Evolutionary conservation across 768 basidiomycete genomes (phyloP).

Genomic region (Lepiota venenata): DNA sequence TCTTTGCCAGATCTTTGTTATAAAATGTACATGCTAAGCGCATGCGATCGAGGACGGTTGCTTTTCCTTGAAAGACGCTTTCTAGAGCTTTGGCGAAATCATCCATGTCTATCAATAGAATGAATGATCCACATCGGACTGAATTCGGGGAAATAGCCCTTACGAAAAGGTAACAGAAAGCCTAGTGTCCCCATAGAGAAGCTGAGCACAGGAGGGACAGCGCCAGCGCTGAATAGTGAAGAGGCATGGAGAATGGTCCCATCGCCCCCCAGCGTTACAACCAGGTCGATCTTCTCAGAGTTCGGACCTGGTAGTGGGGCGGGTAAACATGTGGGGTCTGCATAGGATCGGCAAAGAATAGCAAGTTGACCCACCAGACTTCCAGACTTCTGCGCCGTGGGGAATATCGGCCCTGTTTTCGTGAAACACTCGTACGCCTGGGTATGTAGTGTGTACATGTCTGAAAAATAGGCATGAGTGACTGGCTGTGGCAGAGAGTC

Average conservation of each 20-base stretch:
- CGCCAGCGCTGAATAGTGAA: slow-evolving; percentile 84
- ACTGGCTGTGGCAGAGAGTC: neutral
- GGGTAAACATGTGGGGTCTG: neutral
- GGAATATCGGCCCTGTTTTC: slow-evolving; percentile 67
- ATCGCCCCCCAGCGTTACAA: slow-evolving; percentile 91
- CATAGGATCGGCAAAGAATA: neutral
- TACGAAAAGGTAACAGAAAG: slow-evolving; percentile 91
- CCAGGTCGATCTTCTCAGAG: slow-evolving; percentile 72
- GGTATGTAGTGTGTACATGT: slow-evolving; percentile 55
- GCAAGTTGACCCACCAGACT: slow-evolving; percentile 40
- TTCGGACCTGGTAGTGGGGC: slow-evolving; percentile 31
- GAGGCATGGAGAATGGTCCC: slow-evolving; percentile 94
- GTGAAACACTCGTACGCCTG: slow-evolving; percentile 60
- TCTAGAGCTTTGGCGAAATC: slow-evolving; percentile 79
- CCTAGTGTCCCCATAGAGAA: slow-evolving; percentile 94
- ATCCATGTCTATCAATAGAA: slow-evolving; percentile 66
- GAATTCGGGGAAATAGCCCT: slow-evolving; percentile 27
- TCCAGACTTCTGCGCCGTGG: slow-evolving; percentile 63
- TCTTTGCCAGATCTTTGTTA: slow-evolving; percentile 53
- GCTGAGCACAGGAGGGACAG: slow-evolving; percentile 88
- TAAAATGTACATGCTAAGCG: slow-evolving; percentile 80
- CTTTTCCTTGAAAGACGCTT: slow-evolving; percentile 75
- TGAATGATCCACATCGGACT: neutral
- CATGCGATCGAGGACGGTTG: slow-evolving; percentile 87
- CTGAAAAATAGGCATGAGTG: slow-evolving; percentile 27